Base-by-base conservation (phyloP, 805 yeast genomes). In the Candida manassasensis region DNA sequence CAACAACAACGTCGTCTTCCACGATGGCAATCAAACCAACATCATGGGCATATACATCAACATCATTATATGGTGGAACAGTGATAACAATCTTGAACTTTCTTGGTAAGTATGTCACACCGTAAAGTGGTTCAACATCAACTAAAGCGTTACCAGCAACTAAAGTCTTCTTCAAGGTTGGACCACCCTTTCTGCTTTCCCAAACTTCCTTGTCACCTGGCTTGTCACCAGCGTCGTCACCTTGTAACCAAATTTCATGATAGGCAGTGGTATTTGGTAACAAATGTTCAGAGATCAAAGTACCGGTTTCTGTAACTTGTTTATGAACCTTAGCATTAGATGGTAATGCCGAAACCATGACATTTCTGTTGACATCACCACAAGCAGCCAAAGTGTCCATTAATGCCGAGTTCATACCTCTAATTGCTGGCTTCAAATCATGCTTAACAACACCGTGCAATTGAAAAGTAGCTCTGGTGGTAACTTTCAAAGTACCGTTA, bases 351-450 rank as follows among this genome's bases (percentile, higher is more conserved):
- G 90, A 76, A 36, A 84, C 74, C 81, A 89, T 90, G 29, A 90
- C 96, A 56, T 90, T 90, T 75, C 97, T 83, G 67, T 86, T 85
- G 29, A 90, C 97, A 68, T 90, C 97, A 71, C 97, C 97, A 72
- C 97, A 90, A 1, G 97, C 97, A 41, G 95, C 97, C 40, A 90
- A 74, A 6, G 97, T 89, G 57, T 93, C 97, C 82, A 90, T 74
- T 50, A 90, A 73, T 5, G 81, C 83, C 12, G 94, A 69, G 59
- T 90, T 90, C 81, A 90, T 88, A 25, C 90, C 96, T 67, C 95
- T 81, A 47, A 90, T 87, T 1, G 95, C 81, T 7, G 93, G 85
- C 61, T 86, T 88, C 61, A 90, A 71, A 53, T 90, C 75, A 60
- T 81, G 87, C 66, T 90, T 90, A 39, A 90, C 84, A 40, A 90